Conservation (phyloP, 306 rosid species). For the Myrica gale region DNA sequence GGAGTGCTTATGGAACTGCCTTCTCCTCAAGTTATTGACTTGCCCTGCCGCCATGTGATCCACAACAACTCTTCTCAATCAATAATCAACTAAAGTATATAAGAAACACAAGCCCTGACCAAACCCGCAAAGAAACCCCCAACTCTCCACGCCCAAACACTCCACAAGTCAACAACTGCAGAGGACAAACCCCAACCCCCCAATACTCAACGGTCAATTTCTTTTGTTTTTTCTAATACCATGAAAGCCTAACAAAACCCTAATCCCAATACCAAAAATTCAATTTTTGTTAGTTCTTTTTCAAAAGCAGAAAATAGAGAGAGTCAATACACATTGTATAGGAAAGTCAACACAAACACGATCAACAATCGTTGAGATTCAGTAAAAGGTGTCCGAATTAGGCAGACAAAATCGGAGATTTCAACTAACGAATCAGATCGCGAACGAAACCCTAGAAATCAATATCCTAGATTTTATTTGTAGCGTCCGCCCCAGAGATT, state of each 20-base stretch:
- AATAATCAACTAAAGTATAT: slow-evolving; percentile 32
- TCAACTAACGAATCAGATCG: slow-evolving; percentile 16
- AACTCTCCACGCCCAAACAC: slow-evolving; percentile 33
- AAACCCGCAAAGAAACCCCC: neutral
- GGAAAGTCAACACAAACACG: slow-evolving; percentile 15
- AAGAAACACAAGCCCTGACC: slow-evolving; percentile 26
- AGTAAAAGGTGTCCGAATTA: neutral
- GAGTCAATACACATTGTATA: slow-evolving; percentile 3
- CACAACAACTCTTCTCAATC: slow-evolving; percentile 56
- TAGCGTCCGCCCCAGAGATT: slow-evolving; percentile 35
- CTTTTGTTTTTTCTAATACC: neutral
- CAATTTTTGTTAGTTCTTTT: neutral
- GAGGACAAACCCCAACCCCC: neutral
- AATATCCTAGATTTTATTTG: neutral
- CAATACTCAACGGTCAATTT: neutral
- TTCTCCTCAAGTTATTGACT: slow-evolving; percentile 49
- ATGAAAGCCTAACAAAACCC: slow-evolving; percentile 2
- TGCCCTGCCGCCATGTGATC: slow-evolving; percentile 80
- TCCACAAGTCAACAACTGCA: slow-evolving; percentile 12
- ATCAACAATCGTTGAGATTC: neutral
- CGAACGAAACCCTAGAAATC: slow-evolving; percentile 49
- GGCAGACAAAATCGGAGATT: slow-evolving; percentile 2
- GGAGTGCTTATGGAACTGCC: slow-evolving; percentile 39
- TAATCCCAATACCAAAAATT: slow-evolving; percentile 14
- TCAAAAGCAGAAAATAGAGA: neutral